phyloP scores from a whole-genome alignment of 2,329 filamentous ascomycete genomes.

The Cadophora gregata region DNA sequence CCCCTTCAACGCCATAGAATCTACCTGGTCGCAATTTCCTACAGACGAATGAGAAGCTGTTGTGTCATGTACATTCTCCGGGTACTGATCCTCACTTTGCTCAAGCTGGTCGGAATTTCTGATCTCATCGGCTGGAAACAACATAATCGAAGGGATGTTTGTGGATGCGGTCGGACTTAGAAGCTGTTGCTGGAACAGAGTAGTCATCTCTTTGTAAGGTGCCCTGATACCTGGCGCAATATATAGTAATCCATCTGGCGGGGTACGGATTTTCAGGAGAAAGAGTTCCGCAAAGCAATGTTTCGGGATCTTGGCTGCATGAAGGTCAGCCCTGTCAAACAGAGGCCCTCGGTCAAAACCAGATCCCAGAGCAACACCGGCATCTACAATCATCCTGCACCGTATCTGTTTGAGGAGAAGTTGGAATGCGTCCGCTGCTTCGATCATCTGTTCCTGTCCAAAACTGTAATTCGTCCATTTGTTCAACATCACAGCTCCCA shows the following conservation, averaged over 20 bases:
- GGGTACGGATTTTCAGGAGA: not conserved
- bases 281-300: not conserved
- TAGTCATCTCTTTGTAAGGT: not conserved
- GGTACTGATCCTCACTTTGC: too few relatives aligned
- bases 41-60: too few relatives aligned
- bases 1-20: too few relatives aligned
- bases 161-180: not conserved
- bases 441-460: not conserved
- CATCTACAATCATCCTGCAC: not conserved
- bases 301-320: not conserved
- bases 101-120: too few relatives aligned
- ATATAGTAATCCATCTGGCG: not conserved
- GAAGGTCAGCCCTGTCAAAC: not conserved
- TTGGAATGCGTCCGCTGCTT: not conserved
- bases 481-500: not conserved
- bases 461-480: not conserved
- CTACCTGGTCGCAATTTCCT: too few relatives aligned
- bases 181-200: not conserved
- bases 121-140: too few relatives aligned
- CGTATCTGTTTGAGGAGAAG: not conserved
- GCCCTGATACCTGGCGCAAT: not conserved
- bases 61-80: too few relatives aligned
- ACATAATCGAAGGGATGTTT: too few relatives aligned
- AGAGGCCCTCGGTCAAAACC: too few relatives aligned
- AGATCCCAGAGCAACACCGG: too few relatives aligned